Evolutionary conservation across 2,329 filamentous ascomycete genomes (phyloP).

Genomic region (Alternaria atra): DNA sequence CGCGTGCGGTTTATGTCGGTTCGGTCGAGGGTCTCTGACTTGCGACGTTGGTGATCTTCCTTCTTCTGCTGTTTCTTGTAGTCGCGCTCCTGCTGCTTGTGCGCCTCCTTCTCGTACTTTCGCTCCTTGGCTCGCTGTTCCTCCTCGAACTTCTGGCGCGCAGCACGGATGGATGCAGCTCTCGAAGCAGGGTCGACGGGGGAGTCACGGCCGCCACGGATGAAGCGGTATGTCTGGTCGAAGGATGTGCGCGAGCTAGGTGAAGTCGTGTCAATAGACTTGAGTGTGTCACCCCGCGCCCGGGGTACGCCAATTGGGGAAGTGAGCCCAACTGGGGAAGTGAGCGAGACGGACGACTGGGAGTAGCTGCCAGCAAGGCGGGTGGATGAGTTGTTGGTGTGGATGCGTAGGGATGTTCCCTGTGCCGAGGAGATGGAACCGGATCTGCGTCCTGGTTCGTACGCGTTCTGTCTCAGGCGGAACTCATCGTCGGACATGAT

Average conservation of each 20-base stretch:
- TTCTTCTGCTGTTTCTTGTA: conserved; percentile 56
- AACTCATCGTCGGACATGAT: conserved; percentile 59
- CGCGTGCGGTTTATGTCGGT: conserved; percentile 38
- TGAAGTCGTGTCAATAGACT: conserved; percentile 59
- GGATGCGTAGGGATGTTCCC: conserved; percentile 49
- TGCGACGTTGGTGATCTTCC: conserved; percentile 53
- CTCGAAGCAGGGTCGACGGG: conserved; percentile 61
- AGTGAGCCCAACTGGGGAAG: conserved; percentile 53
- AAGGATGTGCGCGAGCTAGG: conserved; percentile 65
- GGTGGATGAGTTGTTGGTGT: conserved; percentile 54
- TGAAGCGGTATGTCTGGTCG: conserved; percentile 63
- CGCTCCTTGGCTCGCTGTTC: conserved; percentile 66
- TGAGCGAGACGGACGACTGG: conserved; percentile 62
- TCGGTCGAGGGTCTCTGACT: conserved; percentile 50
- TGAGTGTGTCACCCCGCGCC: conserved; percentile 61
- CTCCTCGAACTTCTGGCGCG: conserved; percentile 66
- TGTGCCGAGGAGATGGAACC: conserved; percentile 56
- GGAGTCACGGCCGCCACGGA: conserved; percentile 60
- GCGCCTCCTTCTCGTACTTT: conserved; percentile 62
- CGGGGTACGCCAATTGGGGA: conserved; percentile 53
- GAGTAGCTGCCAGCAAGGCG: conserved; percentile 60
- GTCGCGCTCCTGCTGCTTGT: conserved; percentile 57
- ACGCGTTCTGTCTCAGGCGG: conserved; percentile 49
- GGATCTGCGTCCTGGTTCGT: conserved; percentile 53
- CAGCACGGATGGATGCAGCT: conserved; percentile 65